Evolutionary conservation across 2,329 filamentous ascomycete species (phyloP), one percentile per base, ranked within the genome.

Genomic region (Epichloe typhina): DNA sequence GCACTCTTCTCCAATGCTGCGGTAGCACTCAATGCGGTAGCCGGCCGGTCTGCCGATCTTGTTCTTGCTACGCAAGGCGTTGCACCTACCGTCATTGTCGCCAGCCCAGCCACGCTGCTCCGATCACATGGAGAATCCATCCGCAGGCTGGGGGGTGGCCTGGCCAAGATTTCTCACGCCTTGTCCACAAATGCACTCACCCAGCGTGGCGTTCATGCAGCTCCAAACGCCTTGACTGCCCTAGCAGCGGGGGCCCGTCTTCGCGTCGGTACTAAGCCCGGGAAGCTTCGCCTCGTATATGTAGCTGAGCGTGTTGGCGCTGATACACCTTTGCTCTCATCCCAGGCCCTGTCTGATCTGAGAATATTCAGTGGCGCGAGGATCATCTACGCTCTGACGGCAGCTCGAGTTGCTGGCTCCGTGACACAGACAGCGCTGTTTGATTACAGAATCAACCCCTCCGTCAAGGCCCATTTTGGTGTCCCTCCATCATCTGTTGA

Each of bases 391-490:
- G 90, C 89, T 3, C 74, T 98, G 50, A 86, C 88, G 17, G 82
- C 86, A 1, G 73, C 88, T 23, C 79, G 80, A 54, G 86, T 97
- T n/a, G 91, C 90, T 2, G 93, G 93, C 38, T 84, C 90, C 1
- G 79, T 95, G n/a, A 74, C 84, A 1, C 91, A 97, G 69, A 95
- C 87, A 7, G 83, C 87, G 54, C 76, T 90, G 39, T 94, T 87
- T 62, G 91, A 97, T 64, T 97, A 97, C 66, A 75, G 91, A 57
- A 74, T 76, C 54, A 69, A 67, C 38, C 66, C 64, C 40, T 63
- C 66, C 42, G 58, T 55, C 48, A 56, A 59, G 47, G 59, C 63
- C 56, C 89, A 95, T 65, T 95, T 97, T 61, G 93, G 93, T 3
- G 74, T 84, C 9, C 90, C 91, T 2, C 63, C 93, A 40, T 87